Conservation (phyloP, 805 yeast genomes). For the Huiozyma sinensis region DNA sequence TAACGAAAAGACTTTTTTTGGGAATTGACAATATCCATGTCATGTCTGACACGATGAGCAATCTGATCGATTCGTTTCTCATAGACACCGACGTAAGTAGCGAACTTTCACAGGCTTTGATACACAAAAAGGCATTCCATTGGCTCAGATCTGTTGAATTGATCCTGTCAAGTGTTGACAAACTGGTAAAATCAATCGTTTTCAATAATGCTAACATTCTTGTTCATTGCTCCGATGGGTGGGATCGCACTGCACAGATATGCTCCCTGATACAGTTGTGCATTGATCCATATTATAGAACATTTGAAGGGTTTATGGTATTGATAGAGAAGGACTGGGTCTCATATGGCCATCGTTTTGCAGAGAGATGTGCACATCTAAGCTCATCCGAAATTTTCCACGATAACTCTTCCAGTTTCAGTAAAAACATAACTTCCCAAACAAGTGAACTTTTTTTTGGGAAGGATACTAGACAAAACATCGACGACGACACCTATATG, state of each 20-base stretch:
- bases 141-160: slow-evolving; percentile 72
- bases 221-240: slow-evolving; percentile 95
- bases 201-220: slow-evolving; percentile 73
- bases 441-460: slow-evolving; percentile 12
- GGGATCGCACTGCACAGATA: slow-evolving; percentile 94
- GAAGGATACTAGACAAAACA: slow-evolving; percentile 2
- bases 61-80: slow-evolving; percentile 46
- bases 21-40: slow-evolving; percentile 95
- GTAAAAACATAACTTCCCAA: slow-evolving; percentile 1
- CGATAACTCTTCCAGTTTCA: slow-evolving; percentile 22
- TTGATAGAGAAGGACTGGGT: slow-evolving; percentile 92
- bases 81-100: slow-evolving; percentile 49
- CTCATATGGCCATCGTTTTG: slow-evolving; percentile 85
- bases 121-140: slow-evolving; percentile 12
- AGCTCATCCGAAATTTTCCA: slow-evolving; percentile 41
- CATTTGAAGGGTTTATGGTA: slow-evolving; percentile 76
- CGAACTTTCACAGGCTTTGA: background rate
- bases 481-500: background rate
- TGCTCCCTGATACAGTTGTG: slow-evolving; percentile 76
- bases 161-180: slow-evolving; percentile 63
- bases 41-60: slow-evolving; percentile 73
- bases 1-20: slow-evolving; percentile 52
- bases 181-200: slow-evolving; percentile 71
- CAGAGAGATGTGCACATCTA: slow-evolving; percentile 73
- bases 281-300: slow-evolving; percentile 82